Evolutionary conservation across 2,329 filamentous ascomycete species (phyloP).

Genomic region (Blastomyces gilchristii): DNA sequence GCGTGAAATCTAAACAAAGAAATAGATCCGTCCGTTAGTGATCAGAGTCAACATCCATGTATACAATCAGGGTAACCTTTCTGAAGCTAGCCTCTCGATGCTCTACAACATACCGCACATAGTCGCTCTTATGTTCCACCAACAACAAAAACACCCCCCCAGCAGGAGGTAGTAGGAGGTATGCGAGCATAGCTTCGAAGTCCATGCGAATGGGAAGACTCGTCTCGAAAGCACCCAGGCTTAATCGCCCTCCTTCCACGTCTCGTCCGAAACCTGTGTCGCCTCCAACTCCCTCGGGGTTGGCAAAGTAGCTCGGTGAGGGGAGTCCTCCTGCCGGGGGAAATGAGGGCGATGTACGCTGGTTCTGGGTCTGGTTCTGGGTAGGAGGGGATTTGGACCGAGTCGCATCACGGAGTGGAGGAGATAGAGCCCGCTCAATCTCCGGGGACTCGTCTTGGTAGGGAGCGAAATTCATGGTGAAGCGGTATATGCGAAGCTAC

Average conservation of each 20-base stretch:
- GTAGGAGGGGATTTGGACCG: constrained; percentile 45
- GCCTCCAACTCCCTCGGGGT: constrained; percentile 24
- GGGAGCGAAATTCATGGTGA: constrained; percentile 80
- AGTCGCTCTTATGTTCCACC: constrained; percentile 89
- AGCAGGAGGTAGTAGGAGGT: constrained; percentile 71
- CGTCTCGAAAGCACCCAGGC: constrained; percentile 74
- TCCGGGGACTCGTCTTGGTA: constrained; percentile 92
- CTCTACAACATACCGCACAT: constrained; percentile 58
- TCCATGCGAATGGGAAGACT: constrained; percentile 77
- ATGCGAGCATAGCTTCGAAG: constrained; percentile 83
- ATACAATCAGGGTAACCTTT: background rate
- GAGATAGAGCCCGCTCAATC: constrained; percentile 67
- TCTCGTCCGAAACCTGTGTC: constrained; percentile 27
- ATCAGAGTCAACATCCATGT: background rate
- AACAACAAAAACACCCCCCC: constrained; percentile 77
- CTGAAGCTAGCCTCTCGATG: background rate
- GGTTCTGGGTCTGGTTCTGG: constrained; percentile 31
- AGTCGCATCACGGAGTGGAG: constrained; percentile 43
- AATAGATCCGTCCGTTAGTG: background rate
- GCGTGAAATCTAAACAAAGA: constrained; percentile 65
- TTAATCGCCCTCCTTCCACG: constrained; percentile 47
- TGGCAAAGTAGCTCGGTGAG: constrained; percentile 32
- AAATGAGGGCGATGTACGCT: constrained; percentile 41
- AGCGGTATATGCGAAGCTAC: constrained; percentile 2
- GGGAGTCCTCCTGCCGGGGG: constrained; percentile 33